Base-by-base conservation (phyloP, 73 alveolate genomes). In the Paramecium primaurelia region DNA sequence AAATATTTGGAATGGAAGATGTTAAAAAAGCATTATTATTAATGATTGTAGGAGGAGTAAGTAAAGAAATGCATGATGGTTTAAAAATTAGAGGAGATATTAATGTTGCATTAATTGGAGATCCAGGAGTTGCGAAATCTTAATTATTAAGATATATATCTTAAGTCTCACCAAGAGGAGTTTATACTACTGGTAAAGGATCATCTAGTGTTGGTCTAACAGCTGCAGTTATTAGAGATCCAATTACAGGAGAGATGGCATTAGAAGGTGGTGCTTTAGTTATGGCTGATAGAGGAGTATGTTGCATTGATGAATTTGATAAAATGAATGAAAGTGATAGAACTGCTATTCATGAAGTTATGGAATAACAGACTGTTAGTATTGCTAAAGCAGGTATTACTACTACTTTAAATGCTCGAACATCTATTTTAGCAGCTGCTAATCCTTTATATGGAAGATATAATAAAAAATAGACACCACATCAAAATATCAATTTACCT, bases 251-350 rank as follows among this genome's bases (percentile, higher is more conserved):
- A 32, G 99, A 98, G 92, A 94, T 98, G 94, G 95, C 97, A 30
- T 93, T 98, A 58, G 99, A 98, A 77, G 99, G 99, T 22, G 99
- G 99, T 9, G 99, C 99, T 22, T 86, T 98, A 44, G 99, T 98
- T 26, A 94, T 98, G 85, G 99, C 99, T 42, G 99, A 98, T 92
- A 97, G 92, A 94, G 99, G 99, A 45, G 96, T 98, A 6, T 98
- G 99, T 96, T 97, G 99, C 87, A 98, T 98, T 54, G 99, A 98
- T 95, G 99, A 98, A 97, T 98, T 98, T 89, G 99, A 98, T 95
- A 98, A 98, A 95, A 98, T 98, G 99, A 98, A 98, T 71, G 99
- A 97, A 83, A 69, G 96, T 58, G 99, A 97, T 92, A 96, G 99
- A 93, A 97, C 99, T 6, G 94, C 96, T 80, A 97, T 97, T 86